Evolutionary conservation across 2,329 filamentous ascomycete genomes (phyloP), one percentile per base, ranked within the genome.

Genomic region (Zasmidium cellare): DNA sequence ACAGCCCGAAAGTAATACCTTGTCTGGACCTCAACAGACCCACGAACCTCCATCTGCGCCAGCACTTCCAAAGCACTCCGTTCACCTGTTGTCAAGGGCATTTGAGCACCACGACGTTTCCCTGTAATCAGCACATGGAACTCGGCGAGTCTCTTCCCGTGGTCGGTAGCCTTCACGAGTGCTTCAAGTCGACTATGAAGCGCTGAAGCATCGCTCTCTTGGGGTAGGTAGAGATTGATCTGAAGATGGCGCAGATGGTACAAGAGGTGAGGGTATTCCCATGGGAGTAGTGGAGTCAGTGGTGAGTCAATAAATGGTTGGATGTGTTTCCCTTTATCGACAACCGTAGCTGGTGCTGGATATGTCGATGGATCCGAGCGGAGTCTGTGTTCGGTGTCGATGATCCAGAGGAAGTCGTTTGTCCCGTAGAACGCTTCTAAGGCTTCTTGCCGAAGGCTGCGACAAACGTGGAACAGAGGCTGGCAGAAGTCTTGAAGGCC

Each of bases 401-500:
- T 57, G 24, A 61, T 53, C 65, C 64, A 68, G 9, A 65, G 56
- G 46, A 64, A 68, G 31, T 57, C 56, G 28, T 67, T 68, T 23
- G 20, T 46, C 46, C 65, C 48, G 56, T 68, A 67, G 55, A 67
- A 67, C 11, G 60, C 60, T 41, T 64, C 57, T 3, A 65, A 18
- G 9, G 57, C 59, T 41, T 67, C 64, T 14, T 57, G 41, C 5
- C 65, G 63, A 12, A 68, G 47, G 12, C 16, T 41, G 38, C 56
- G 52, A 44, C 61, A 64, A 16, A 61, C 59, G 24, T 59, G 53
- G 23, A 64, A 62, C 6, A 67, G 31, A 9, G 66, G 59, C n/a
- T 62, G 63, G 0, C 41, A 41, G 46, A 64, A 66, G 3, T 55
- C 56, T 7, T 46, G 38, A 2, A 63, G 57, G 38, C 60, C 57